Evolutionary conservation across 2,329 filamentous ascomycete species (phyloP).

Genomic region (Myriosclerotinia duriaeana): DNA sequence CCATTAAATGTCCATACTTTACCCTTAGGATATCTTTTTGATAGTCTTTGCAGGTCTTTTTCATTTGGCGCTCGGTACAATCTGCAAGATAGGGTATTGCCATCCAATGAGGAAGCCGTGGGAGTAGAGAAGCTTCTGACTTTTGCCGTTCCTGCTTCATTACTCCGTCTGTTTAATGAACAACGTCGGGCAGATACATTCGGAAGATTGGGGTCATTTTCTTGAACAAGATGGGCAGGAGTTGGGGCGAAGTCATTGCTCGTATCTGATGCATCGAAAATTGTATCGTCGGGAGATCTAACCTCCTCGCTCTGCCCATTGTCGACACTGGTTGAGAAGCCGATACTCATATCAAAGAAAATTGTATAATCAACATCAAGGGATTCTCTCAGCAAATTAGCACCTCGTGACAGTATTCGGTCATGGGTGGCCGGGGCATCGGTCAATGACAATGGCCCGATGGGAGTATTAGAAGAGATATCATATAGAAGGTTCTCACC

Average conservation of each 20-base stretch:
- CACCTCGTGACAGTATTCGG: conserved; percentile 22
- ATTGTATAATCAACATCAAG: conserved; percentile 28
- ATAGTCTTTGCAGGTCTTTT: conserved; percentile 15
- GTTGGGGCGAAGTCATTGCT: background rate
- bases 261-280: background rate
- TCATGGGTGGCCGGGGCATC: conserved; percentile 17
- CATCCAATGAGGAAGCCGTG: conserved; percentile 4
- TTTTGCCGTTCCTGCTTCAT: conserved; percentile 16
- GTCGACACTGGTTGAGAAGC: conserved; percentile 13
- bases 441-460: background rate
- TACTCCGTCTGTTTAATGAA: conserved; percentile 10
- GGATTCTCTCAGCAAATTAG: conserved; percentile 28
- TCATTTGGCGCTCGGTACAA: conserved; percentile 12
- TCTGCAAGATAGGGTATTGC: background rate
- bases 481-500: conserved; percentile 2
- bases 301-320: background rate
- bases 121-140: conserved; percentile 17
- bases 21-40: conserved; percentile 10
- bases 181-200: background rate
- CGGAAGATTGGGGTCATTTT: background rate
- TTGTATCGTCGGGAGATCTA: background rate
- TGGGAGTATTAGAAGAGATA: background rate
- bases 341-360: conserved; percentile 26
- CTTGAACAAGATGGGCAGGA: background rate
- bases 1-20: conserved; percentile 20